Percentiles rank a stretch among this genome's conserved stretches.
Conservation (phyloP, 2,329 filamentous ascomycete species). For the Phaeosphaeriaceae sp. region DNA sequence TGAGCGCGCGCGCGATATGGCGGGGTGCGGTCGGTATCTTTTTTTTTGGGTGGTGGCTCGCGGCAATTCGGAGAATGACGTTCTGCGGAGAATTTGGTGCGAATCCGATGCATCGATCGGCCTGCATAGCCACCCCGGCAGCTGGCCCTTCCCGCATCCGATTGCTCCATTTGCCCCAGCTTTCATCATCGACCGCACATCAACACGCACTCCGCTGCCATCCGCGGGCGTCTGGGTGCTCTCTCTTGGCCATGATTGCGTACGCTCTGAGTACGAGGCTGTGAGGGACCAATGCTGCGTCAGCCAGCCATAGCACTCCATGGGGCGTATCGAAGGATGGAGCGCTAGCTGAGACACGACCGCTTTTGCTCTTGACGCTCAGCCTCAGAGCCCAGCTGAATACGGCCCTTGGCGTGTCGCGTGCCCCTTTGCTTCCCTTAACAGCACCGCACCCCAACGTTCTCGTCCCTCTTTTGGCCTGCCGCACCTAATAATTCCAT, state of each 20-base stretch:
- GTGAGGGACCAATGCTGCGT: not conserved
- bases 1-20: not conserved
- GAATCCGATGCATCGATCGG: not conserved
- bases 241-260: not conserved
- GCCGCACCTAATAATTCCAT: not conserved
- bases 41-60: not conserved
- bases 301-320: not conserved
- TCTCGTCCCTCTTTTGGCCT: not conserved
- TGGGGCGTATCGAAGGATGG: not conserved
- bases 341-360: not conserved
- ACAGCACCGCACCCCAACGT: not conserved
- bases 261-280: not conserved
- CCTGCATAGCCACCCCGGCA: not conserved
- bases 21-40: not conserved
- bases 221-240: not conserved
- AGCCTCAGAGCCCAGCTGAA: not conserved
- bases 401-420: not conserved
- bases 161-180: not conserved
- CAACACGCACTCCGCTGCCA: not conserved
- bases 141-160: not conserved
- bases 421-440: not conserved
- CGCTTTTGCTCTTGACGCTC: not conserved
- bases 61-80: conserved; percentile 4
- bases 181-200: not conserved
- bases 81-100: conserved; percentile 7